Base-by-base conservation (phyloP, 73 alveolate species). In the Uronychia binucleata region DNA sequence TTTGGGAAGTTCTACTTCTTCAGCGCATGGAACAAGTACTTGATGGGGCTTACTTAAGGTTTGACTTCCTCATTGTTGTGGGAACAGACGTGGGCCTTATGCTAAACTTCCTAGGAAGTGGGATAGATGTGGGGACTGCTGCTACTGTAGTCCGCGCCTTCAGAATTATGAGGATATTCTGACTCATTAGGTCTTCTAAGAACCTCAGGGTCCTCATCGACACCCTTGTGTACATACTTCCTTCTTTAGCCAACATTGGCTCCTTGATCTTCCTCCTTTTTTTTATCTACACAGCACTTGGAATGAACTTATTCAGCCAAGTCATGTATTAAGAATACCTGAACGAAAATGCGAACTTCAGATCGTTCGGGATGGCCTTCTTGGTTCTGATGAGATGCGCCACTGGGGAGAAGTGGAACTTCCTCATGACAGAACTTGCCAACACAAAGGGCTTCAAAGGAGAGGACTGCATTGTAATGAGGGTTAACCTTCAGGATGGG, bases 211-310 rank as follows among this genome's bases (percentile, higher is more conserved):
- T 84, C 27, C 83, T 92, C 0, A 81, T 92, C 80, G 85, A 86
- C 29, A 88, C 97, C 5, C 81, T 92, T 58, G 33, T 92, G 0
- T 27, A 86, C 19, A 83, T 91, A 0, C 77, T 92, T n/a, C 97
- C 97, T 26, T 91, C 91, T 28, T 78, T 92, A 1, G 94, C 88
- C 28, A 92, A 90, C 79, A 84, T 92, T 8, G 97, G 97, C 5
- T 90, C 91, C 1, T 80, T 92, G 29, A 59, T 92, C 67, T 57
- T 90, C 57, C 77, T 92, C 33, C 89, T 92, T 60, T 32, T 79
- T 30, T 85, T 85, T 33, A 85, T 85, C 31, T 85, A 75, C 76
- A 77, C 88, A 25, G 86, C 80, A 60, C 74, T 85, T 11, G 92
- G 92, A 0, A 85, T 85, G 67, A 78, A 85, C 67, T 67, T 85